Conservation (phyloP, 2,329 filamentous ascomycete genomes). For the Rugonectria rugulosa region DNA sequence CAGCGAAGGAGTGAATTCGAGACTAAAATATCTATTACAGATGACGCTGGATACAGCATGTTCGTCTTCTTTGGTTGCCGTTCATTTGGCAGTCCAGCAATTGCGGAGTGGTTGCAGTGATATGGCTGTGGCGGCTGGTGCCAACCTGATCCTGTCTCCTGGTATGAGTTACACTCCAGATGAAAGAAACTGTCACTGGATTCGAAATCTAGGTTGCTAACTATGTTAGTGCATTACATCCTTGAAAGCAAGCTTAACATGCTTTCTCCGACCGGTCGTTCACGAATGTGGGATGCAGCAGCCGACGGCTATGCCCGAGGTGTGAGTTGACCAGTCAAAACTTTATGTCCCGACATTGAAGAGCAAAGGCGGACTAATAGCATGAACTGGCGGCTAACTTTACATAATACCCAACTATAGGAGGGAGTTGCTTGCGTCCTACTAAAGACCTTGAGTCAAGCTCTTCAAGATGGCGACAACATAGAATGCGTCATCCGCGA, state of each 20-base stretch:
- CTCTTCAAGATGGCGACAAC: constrained; percentile 55
- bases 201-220: too few relatives aligned
- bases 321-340: too few relatives aligned
- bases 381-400: too few relatives aligned
- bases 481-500: constrained; percentile 49
- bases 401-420: too few relatives aligned
- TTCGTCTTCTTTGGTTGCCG: constrained; percentile 40
- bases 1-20: too few relatives aligned
- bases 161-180: too few relatives aligned
- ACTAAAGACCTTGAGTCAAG: constrained; percentile 18
- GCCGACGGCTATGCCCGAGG: constrained; percentile 18
- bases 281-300: constrained; percentile 20
- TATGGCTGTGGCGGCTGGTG: constrained; percentile 51
- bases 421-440: constrained; percentile 19
- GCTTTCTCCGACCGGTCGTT: constrained; percentile 23
- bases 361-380: too few relatives aligned
- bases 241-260: constrained; percentile 49
- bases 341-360: too few relatives aligned
- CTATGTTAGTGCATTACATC: constrained; percentile 27
- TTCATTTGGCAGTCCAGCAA: constrained; percentile 42
- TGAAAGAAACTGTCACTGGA: too few relatives aligned
- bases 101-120: constrained; percentile 36
- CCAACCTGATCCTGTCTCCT: constrained; percentile 43
- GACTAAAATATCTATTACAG: too few relatives aligned
- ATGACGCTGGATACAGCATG: constrained; percentile 47